Base-by-base conservation (phyloP, 2,329 filamentous ascomycete species). In the Plectosphaerella plurivora region DNA sequence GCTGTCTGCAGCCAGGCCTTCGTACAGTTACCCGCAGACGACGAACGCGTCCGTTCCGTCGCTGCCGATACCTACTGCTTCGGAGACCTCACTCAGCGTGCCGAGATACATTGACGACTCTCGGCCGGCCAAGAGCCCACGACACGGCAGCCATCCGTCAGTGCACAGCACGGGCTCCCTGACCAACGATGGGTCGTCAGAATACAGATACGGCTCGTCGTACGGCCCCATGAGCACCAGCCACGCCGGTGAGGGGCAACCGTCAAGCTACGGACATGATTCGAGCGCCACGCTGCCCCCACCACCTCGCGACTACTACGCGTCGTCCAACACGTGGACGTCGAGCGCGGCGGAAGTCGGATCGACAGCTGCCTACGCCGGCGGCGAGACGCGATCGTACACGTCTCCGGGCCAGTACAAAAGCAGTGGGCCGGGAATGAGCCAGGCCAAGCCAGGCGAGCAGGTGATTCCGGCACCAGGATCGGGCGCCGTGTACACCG, bases 91-190 rank as follows among this genome's bases (percentile, higher is more conserved):
- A 18, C 70, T 82, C 51, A 80, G 70, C 59, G 74, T 83, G 45
- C 79, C 81, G 11, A 73, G 81, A 56, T 84, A 83, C 59, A 73
- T 83, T 47, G 81, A 83, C 61, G 80, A 77, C 57, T 72, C 76
- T 6, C 73, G 81, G 20, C 78, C 81, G 15, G 67, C 75, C 37
- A 84, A 84, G 65, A 81, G 78, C 58, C 78, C 81, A 1, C 74
- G 81, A 3, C 76, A 82, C 54, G 70, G 68, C 11, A 76, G 72
- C 62, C 77, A 83, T 56, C 76, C 77, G 49, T 81, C 80, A 1
- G 70, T 82, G 35, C 77, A 79, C 53, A 77, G 75, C 59, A 65
- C 68, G 12, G 69, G 72, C 39, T 78, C 79, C 20, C 67, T 80
- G 33, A 68, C 71, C 36, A 74, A 73, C 48, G 79, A 81, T 41